Conservation (phyloP, 1,284 basidiomycete genomes). For the Golubevia sp. region DNA sequence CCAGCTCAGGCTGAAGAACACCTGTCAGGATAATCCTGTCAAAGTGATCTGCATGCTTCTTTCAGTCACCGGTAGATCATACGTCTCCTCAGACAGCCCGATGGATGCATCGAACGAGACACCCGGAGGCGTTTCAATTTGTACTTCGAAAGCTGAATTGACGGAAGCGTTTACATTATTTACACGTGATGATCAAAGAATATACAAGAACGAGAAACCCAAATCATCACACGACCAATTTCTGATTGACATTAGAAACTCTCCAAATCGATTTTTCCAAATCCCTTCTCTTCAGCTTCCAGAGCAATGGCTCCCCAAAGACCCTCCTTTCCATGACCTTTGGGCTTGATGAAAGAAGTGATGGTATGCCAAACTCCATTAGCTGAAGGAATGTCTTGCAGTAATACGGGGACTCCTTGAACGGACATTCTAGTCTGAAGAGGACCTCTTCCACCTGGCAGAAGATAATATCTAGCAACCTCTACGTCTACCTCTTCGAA, state of each 20-base stretch:
- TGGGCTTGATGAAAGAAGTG: slow-evolving; percentile 24
- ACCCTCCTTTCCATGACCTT: slow-evolving; percentile 25
- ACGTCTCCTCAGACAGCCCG: no score
- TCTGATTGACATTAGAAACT: background rate
- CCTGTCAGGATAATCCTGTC: no score
- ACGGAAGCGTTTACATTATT: no score
- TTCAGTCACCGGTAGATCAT: no score
- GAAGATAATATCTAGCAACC: slow-evolving; percentile 34
- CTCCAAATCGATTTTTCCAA: slow-evolving; percentile 21
- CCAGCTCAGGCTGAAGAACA: no score
- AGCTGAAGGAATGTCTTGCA: slow-evolving; percentile 28
- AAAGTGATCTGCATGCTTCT: no score
- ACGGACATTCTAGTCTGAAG: slow-evolving; percentile 38
- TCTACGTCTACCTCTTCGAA: slow-evolving; percentile 34
- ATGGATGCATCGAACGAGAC: no score
- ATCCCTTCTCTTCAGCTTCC: slow-evolving; percentile 20
- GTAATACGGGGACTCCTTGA: slow-evolving; percentile 28
- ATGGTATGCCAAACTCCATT: slow-evolving; percentile 32
- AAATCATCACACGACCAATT: background rate
- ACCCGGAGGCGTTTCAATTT: no score
- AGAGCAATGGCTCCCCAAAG: slow-evolving; percentile 26
- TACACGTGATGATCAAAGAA: no score
- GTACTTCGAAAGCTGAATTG: no score
- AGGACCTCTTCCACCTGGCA: slow-evolving; percentile 30
- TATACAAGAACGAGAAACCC: no score